Evolutionary conservation across 805 yeast species (phyloP), one percentile per base, ranked within the genome.

Genomic region (Yarrowia porcina): DNA sequence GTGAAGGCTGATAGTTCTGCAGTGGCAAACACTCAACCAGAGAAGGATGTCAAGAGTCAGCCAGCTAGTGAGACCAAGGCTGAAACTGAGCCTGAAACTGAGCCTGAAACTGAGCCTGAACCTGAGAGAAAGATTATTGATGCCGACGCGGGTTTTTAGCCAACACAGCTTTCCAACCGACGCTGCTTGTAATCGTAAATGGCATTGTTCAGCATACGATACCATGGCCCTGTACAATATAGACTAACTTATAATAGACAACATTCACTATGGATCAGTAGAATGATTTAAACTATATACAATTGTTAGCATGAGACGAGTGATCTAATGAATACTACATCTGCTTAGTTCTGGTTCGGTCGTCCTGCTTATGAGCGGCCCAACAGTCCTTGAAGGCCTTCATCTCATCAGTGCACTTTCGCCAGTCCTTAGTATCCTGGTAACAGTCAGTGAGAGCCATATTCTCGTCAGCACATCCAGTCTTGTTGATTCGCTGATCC

Each of bases 401-500:
- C 88, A 83, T 80, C 71, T 89, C 94, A 18, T 76, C 74, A 2
- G 83, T 71, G 67, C 96, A 88, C 68, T 83, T 74, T 61, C 96
- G 75, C 96, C 96, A 89, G 70, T 89, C 96, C 28, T 83, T 83
- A 0, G 86, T 86, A 64, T 88, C 96, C 3, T 90, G 91, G 70
- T 87, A 91, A 67, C 96, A 89, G 33, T 89, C 73, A 60, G 86
- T 89, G 32, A 89, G 75, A 15, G 83, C 83, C 70, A 85, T 73
- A 68, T 89, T 89, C 69, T 89, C 92, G 30, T 81, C 79, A 13
- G 82, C 79, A 70, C 96, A 89, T 1, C 96, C 96, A 0, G 96
- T 89, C 33, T 84, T 79, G 28, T 78, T 80, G 56, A 89, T 89
- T 65, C 96, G 75, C 70, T 80, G 73, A 69, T 89, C 94, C 92